Evolutionary conservation across 2,329 filamentous ascomycete genomes (phyloP), one percentile per base, ranked within the genome.

Genomic region (Dactylellina sp.): DNA sequence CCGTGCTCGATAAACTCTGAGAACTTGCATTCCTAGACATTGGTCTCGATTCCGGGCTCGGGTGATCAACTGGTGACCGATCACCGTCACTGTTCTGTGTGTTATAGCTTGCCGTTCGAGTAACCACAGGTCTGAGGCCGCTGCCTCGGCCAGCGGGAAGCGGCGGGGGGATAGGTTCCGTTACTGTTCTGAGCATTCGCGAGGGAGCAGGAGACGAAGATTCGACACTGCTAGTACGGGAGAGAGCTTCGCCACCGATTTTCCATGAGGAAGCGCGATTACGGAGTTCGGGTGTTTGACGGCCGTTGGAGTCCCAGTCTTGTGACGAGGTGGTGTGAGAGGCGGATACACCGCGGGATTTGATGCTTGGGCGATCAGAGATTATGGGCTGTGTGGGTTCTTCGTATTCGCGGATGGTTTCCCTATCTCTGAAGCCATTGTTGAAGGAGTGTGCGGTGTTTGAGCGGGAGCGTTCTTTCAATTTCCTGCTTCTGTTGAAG

Each of bases 361-460:
- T 83, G 76, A 88, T 87, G 1, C 83, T 81, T 5, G 85, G 84
- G 22, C 87, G 84, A 47, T 79, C 78, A 1, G 77, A 77, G 56
- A 86, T 84, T 24, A 85, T 83, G 20, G 79, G 79, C 62, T 80
- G 81, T 1, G 78, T 81, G 16, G 83, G 81, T 20, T 84, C 82
- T 76, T 89, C 86, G 76, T 72, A 89, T 86, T 77, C 88, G 85
- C 37, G 82, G 2, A 32, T 24, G 52, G 53, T 35, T 56, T 66
- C 59, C 63, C 83, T 83, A 6, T 84, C 82, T 66, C 85, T 85
- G 80, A 85, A 86, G 72, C 87, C 85, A 68, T 89, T 87, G 70
- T 82, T 83, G 79, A 87, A 88, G 25, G 87, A 88, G 79, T 88
- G 86, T 20, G 87, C 86, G 11, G 88, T 89, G 78, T 87, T 88